phyloP scores from a whole-genome alignment of 2,329 filamentous ascomycete genomes.

The Trichoderma sp. region DNA sequence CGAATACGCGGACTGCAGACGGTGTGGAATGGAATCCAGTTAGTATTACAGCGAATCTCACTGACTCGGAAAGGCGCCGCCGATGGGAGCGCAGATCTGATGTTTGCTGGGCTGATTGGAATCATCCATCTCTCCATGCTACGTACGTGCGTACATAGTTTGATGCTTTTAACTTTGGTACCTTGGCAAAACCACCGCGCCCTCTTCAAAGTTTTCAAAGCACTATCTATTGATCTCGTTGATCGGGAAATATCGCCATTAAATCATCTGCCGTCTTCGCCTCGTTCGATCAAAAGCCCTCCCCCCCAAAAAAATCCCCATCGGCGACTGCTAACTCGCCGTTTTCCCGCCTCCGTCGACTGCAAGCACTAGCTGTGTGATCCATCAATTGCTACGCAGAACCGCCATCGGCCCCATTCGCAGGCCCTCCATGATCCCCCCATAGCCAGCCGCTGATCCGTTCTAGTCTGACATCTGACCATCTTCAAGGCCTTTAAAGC shows the following conservation, averaged over 20 bases:
- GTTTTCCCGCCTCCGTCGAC: not conserved
- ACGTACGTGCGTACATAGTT: not conserved
- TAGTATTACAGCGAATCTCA: no score
- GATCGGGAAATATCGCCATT: no score
- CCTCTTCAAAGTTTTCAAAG: no score
- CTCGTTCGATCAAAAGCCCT: constrained; percentile 1
- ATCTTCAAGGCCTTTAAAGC: not conserved
- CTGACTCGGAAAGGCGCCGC: constrained; percentile 1
- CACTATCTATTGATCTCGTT: no score
- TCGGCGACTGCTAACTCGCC: not conserved
- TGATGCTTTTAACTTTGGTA: not conserved
- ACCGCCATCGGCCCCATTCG: not conserved
- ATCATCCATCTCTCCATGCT: not conserved
- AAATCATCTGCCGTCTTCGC: not conserved
- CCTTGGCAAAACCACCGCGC: no score
- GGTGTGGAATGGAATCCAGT: not conserved
- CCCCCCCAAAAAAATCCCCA: not conserved
- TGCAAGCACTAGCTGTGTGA: not conserved
- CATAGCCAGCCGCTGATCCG: constrained; percentile 7
- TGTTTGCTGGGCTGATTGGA: constrained; percentile 10
- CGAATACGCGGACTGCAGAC: not conserved
- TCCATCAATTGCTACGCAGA: not conserved
- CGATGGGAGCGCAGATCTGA: constrained; percentile 10
- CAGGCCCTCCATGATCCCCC: not conserved
- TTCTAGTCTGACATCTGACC: constrained; percentile 15